A percentile compares a stretch with the other conserved stretches of the same genome.
Evolutionary conservation across 2,329 filamentous ascomycete species (phyloP).

Genomic region (Fusarium neocosmosporiellum): DNA sequence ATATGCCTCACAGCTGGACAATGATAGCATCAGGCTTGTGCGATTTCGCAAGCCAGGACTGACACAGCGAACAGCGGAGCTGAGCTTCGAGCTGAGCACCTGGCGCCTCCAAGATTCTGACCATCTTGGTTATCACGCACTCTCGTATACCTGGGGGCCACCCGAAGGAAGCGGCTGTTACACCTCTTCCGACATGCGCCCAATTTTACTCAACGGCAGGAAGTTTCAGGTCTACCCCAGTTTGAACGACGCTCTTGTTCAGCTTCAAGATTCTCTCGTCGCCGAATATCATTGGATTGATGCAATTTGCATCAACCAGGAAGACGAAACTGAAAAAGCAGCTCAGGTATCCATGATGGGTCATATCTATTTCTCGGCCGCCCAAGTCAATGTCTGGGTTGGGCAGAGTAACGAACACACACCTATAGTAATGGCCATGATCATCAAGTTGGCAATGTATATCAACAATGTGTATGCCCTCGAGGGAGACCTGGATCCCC

Average conservation of each 20-base stretch:
- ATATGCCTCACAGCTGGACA: background rate
- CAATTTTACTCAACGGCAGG: background rate
- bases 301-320: background rate
- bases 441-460: background rate
- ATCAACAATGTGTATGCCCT: background rate
- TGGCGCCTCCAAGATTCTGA: background rate
- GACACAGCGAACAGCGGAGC: background rate
- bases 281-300: background rate
- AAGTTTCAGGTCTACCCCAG: background rate
- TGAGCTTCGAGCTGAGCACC: background rate
- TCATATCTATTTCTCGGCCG: background rate
- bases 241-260: background rate
- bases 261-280: background rate
- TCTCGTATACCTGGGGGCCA: background rate
- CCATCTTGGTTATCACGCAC: background rate
- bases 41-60: background rate
- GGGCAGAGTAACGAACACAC: background rate
- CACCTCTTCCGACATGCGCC: background rate
- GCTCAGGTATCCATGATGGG: background rate
- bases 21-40: background rate
- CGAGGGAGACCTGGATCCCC: background rate
- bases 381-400: background rate
- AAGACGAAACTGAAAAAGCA: background rate
- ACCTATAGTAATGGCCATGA: background rate
- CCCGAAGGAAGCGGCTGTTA: background rate